Evolutionary conservation across 2,329 filamentous ascomycete genomes (phyloP), one percentile per base, ranked within the genome.

Genomic region (Cordyceps cicadae): DNA sequence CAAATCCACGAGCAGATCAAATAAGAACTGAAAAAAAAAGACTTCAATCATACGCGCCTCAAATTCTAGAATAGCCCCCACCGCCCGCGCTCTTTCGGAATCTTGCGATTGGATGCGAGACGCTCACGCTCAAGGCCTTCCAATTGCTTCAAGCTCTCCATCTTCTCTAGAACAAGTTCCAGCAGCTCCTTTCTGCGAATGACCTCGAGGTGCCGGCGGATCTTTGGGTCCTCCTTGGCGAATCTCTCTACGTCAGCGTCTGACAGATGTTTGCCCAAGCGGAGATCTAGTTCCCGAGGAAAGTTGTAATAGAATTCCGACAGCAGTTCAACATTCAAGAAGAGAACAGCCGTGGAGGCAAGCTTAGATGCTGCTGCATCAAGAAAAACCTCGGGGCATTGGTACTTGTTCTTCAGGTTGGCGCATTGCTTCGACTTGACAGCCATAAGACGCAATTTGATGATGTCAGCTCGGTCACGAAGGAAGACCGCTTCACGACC

Each of bases 261-360:
- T 39, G 85, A 84, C 63, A 97, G 80, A 67, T 91, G 87, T 29
- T 91, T 85, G 51, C 93, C 91, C 12, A 99, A 86, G 39, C 92
- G 85, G 62, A 88, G 78, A 72, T 99, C 94, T 14, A 99, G 83
- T 71, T 97, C 92, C 45, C 94, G 85, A 0, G 94, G 94, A 74
- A 99, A 99, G 71, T 94, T 92, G 76, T 97, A 96, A 77, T 96
- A 97, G 72, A 97, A 99, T 70, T 99, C 96, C 2, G 90, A 93
- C 19, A 99, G 83, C 21, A 99, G 82, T 76, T 99, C 95, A 12
- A 97, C 94, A 69, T 99, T 97, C 34, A 99, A 83, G 80, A 99
- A 99, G 0, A 99, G 84, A 9, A 99, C 94, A 2, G 94, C 93
- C 0, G 94, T 99, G 1, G 91, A 88, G 3, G 93, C 95, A 54